Base-by-base conservation (phyloP, 2,329 filamentous ascomycete species). In the Rhexocercosporidium sp. region DNA sequence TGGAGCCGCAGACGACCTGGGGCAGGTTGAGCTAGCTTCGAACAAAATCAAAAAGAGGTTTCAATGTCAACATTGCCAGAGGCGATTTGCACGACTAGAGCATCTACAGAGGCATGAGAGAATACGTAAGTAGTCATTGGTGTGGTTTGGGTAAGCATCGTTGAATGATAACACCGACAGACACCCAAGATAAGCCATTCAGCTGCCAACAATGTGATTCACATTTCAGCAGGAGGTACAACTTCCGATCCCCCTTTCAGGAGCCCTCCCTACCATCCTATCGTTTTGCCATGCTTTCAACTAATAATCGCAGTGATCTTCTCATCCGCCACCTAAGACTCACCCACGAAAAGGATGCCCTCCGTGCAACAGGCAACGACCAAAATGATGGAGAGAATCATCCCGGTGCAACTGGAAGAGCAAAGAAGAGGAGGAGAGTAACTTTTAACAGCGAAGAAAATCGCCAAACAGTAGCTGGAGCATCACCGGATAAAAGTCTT, bases 131-230 rank as follows among this genome's bases (percentile, higher is more conserved):
- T 34, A n/a, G 2, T 9, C 34, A 53, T 27, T 29, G 9, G 6
- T 29, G 12, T 53, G 12, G 22, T 18, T 11, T 20, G 31, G 39
- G 49, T 6, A 11, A 47, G 18, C n/a, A 27, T 51, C 11, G 16
- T 22, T 51, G 47, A 51, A 51, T 3, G 16, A 44, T 12, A 16
- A 12, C 18, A 18, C 18, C 4, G 18, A 18, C 62, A 80, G 77
- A 89, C 77, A 89, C 87, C 72, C 88, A 89, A 74, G 87, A 89
- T 78, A 89, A 89, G 77, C 87, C 87, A 8, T 89, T 89, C 75
- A 82, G 83, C 59, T 89, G 87, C 72, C 81, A 29, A 7, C 67
- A 84, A 53, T 89, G 87, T 78, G 86, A 86, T 60, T 88, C 88
- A 78, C 86, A 83, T 1, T 89, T 89, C 78, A 86, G 86, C 75